Base-by-base conservation (phyloP, 2,329 filamentous ascomycete genomes). In the Mariannaea elegans region DNA sequence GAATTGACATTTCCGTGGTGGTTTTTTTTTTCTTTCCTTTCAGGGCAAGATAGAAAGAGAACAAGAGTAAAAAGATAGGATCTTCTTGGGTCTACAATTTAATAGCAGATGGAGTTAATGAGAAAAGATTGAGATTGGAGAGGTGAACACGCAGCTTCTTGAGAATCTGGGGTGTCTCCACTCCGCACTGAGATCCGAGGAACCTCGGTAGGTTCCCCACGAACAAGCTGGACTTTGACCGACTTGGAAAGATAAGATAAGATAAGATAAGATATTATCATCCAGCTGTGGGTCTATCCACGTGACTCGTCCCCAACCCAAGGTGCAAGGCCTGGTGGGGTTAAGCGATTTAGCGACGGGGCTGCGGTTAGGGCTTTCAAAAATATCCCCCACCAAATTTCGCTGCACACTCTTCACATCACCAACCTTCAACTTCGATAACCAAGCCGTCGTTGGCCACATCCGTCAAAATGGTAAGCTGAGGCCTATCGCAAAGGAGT, bases 381-480 rank as follows among this genome's bases (percentile, higher is more conserved):
- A 72, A 55, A 73, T 72, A 70, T 71, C 71, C 72, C 77, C 77
- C 78, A 80, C 77, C 73, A 76, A 65, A 75, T 73, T 73, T 75
- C 67, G 61, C 45, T 47, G 52, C 59, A 48, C 57, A 56, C 29
- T 66, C 71, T 66, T 32, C 60, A 57, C 67, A 69, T 66, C 71
- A 75, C 69, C 71, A 74, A 72, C 72, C 67, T 70, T 67, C 68
- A 73, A 72, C 71, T 67, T 72, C 72, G 72, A 76, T 65, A 70
- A 73, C 65, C 68, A 70, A 71, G 72, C 75, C 73, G 73, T 76
- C 76, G 73, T 76, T 78, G 80, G 78, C 78, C 76, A 81, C 81
- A 78, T 78, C 80, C 81, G 79, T 84, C 86, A 90, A 84, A 79
- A 90, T 90, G 87, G 87, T 90, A 81, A 90, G 87, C 88, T 81